These are phyloP conservation scores for Penicillium herquei DNA, from an alignment of 495 filamentous ascomycete genomes.

Conservation along the genomic window DNA sequence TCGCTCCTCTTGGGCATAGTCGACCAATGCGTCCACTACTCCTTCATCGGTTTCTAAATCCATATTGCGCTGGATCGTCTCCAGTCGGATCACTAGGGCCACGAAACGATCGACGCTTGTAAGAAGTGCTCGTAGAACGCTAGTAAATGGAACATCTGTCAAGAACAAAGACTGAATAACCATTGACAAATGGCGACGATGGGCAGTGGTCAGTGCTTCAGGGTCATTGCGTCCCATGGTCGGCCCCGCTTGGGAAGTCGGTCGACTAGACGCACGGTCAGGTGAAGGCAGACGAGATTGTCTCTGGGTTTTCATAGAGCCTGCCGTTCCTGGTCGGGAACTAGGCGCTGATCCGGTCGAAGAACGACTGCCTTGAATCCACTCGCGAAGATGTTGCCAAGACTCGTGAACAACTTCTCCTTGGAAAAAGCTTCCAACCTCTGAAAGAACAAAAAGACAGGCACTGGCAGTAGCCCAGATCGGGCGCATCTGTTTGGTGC, in stretches of 20 bases:
- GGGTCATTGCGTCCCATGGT: constrained; percentile 64
- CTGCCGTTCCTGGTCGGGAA: constrained; percentile 42
- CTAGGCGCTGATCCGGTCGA: constrained; percentile 17
- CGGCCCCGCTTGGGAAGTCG: constrained; percentile 16
- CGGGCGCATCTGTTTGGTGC: constrained; percentile 65
- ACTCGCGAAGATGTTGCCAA: constrained; percentile 60
- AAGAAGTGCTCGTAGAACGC: constrained; percentile 66
- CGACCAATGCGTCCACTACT: constrained; percentile 68
- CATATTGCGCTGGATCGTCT: constrained; percentile 66
- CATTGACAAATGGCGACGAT: constrained; percentile 68
- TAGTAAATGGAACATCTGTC: constrained; percentile 64
- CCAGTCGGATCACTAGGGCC: constrained; percentile 68
- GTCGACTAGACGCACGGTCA: constrained; percentile 6
- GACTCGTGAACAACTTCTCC: constrained; percentile 81
- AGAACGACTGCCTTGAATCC: constrained; percentile 47
- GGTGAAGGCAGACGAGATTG: constrained; percentile 2
- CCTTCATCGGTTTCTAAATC: constrained; percentile 78
- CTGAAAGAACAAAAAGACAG: constrained; percentile 81
- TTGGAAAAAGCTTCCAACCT: constrained; percentile 82
- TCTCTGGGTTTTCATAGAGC: constrained; percentile 24
- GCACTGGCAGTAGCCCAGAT: constrained; percentile 86
- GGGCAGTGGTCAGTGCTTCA: constrained; percentile 75
- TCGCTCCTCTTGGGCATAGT: constrained; percentile 65
- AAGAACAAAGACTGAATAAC: constrained; percentile 70
- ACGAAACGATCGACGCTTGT: constrained; percentile 73